phyloP scores from a whole-genome alignment of 345 rosid genomes.

The Aurinia saxatilis region DNA sequence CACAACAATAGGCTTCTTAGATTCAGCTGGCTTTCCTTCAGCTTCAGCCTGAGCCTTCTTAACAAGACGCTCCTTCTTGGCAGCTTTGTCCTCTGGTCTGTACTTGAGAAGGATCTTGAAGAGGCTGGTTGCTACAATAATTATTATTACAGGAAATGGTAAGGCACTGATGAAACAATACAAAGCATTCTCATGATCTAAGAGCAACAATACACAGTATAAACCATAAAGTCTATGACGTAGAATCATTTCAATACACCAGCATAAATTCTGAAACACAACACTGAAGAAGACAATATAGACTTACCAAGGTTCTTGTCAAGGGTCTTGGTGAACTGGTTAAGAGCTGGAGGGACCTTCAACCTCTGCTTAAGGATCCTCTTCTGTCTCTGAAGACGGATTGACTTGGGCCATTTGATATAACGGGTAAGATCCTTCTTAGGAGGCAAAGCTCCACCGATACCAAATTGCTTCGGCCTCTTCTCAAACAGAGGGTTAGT shows the following conservation, averaged over 20 bases:
- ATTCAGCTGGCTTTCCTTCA: conserved; percentile 53
- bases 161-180: not conserved
- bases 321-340: conserved; percentile 86
- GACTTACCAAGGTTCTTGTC: conserved; percentile 75
- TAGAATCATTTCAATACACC: not conserved
- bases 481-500: conserved; percentile 72
- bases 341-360: conserved; percentile 86
- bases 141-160: not conserved
- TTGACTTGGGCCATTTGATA: conserved; percentile 67
- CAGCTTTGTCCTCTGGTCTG: conserved; percentile 67
- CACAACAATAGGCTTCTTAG: conserved; percentile 66
- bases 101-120: conserved; percentile 61
- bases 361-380: conserved; percentile 74
- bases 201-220: not conserved
- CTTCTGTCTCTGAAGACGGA: conserved; percentile 72
- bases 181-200: not conserved
- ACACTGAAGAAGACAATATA: too few species aligned
- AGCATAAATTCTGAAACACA: too few species aligned
- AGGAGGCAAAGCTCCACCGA: conserved; percentile 82
- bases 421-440: conserved; percentile 72
- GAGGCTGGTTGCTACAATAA: conserved; percentile 43
- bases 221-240: not conserved
- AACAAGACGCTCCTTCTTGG: conserved; percentile 60
- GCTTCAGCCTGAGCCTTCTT: conserved; percentile 63
- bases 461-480: conserved; percentile 81